A percentile compares a stretch with the other conserved stretches of the same genome.
Conservation (phyloP, 495 filamentous ascomycete genomes). For the Talaromyces proteolyticus region DNA sequence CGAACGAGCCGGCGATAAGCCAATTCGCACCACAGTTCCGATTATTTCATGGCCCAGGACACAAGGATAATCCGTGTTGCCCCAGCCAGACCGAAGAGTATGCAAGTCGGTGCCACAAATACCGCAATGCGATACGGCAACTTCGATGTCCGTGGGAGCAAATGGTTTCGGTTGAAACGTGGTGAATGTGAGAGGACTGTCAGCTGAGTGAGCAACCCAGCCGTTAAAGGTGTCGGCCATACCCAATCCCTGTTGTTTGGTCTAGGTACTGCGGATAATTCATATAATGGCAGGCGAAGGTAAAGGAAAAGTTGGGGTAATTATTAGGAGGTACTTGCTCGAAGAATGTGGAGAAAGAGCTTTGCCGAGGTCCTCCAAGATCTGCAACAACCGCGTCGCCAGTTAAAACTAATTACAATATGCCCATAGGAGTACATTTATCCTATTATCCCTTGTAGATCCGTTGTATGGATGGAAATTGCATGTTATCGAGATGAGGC, state of each 20-base stretch:
- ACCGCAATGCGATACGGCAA: slow-evolving; percentile 67
- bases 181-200: slow-evolving; percentile 67
- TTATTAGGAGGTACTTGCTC: no score
- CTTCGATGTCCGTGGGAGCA: slow-evolving; percentile 64
- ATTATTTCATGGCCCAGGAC: slow-evolving; percentile 84
- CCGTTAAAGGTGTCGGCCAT: slow-evolving; percentile 59
- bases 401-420: no score
- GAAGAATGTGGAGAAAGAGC: slow-evolving; percentile 9
- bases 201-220: slow-evolving; percentile 68
- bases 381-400: no score
- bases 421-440: no score
- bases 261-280: no score
- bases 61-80: slow-evolving; percentile 61
- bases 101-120: slow-evolving; percentile 80
- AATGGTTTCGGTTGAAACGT: slow-evolving; percentile 74
- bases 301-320: no score
- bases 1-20: slow-evolving; percentile 46
- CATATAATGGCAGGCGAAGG: no score
- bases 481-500: background rate
- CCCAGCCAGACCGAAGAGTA: slow-evolving; percentile 71
- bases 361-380: background rate
- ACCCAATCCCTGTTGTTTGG: slow-evolving; percentile 12
- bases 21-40: slow-evolving; percentile 67
- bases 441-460: no score
- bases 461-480: background rate